Conservation (phyloP, 225 moss, liverwort and hornwort species). For the Polytrichum formosum region DNA sequence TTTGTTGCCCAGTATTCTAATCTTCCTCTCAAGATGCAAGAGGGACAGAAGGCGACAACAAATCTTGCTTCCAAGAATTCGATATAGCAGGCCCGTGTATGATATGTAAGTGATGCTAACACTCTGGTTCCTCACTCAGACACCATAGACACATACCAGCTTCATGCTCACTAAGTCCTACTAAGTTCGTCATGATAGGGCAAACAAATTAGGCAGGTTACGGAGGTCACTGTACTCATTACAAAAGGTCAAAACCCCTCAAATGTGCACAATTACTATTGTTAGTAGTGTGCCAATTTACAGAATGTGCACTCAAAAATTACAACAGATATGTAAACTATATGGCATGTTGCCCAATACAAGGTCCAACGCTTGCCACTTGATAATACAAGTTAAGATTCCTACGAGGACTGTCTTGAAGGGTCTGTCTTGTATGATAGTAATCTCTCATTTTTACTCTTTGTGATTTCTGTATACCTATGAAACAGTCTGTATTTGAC, state of each 20-base stretch:
- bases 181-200: neutral
- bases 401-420: too few species aligned
- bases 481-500: too few species aligned
- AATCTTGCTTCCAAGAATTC: too few species aligned
- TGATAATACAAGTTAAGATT: neutral
- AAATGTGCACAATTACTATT: neutral
- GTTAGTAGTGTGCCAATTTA: neutral
- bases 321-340: conserved; percentile 6
- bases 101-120: neutral
- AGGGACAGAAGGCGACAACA: neutral
- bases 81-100: neutral
- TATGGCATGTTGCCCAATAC: neutral
- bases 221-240: conserved; percentile 1
- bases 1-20: neutral
- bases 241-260: neutral
- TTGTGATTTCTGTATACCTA: too few species aligned
- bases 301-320: neutral
- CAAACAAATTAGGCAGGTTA: neutral
- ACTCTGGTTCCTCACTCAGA: neutral
- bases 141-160: neutral
- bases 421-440: too few species aligned
- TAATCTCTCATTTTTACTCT: too few species aligned
- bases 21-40: neutral
- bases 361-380: conserved; percentile 7
- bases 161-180: neutral